Conservation (phyloP, 441 rosid genomes). For the Rhodomyrtus psidioides region DNA sequence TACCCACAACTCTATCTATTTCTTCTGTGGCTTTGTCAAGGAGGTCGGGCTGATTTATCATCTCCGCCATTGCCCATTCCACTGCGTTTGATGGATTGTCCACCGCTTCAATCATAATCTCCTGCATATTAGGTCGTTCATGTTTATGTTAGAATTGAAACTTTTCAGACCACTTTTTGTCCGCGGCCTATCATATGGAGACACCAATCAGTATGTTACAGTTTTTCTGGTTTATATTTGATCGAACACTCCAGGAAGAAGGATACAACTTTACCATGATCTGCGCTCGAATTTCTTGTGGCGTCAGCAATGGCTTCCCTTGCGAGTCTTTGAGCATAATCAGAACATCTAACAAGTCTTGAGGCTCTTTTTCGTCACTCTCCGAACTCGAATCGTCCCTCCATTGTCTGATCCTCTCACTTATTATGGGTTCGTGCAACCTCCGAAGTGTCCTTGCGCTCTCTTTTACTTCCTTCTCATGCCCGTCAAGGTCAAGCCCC, state of each 20-base stretch:
- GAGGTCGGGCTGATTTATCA: not conserved
- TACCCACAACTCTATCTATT: not conserved
- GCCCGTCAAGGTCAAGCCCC: not conserved
- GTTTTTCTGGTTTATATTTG: not conserved
- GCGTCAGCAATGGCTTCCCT: not conserved
- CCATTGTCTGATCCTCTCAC: not conserved
- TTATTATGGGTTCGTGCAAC: not conserved
- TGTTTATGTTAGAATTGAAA: not conserved
- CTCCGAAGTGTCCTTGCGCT: not conserved
- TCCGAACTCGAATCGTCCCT: not conserved
- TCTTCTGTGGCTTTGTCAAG: not conserved
- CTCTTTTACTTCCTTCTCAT: not conserved
- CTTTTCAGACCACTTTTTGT: not conserved
- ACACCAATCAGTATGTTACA: not conserved
- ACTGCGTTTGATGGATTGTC: not conserved
- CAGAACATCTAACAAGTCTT: not conserved
- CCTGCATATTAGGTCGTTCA: not conserved
- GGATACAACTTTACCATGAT: not conserved
- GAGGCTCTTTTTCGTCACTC: not conserved
- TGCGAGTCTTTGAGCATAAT: not conserved
- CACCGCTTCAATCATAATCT: not conserved
- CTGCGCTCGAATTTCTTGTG: not conserved
- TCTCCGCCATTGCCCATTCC: not conserved
- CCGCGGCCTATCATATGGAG: not conserved
- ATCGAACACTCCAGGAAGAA: not conserved